These are phyloP conservation scores for Amniculicola lignicola DNA, from an alignment of 495 filamentous ascomycete genomes.

Conservation along the genomic window DNA sequence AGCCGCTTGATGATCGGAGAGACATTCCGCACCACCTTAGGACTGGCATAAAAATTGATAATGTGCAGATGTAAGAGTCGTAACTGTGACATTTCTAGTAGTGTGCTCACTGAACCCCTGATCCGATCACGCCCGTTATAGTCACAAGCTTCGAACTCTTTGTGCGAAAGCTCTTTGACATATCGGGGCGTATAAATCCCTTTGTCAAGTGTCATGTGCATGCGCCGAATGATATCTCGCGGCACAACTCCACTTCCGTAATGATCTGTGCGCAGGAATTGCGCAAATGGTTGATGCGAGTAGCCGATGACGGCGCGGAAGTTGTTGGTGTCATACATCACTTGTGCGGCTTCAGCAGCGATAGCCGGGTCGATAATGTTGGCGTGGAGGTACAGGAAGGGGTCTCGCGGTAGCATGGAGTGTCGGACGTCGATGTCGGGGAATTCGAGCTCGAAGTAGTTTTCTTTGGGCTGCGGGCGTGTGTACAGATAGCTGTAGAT, in stretches of 20 bases:
- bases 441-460: background rate
- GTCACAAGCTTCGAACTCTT: background rate
- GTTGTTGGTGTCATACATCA: constrained; percentile 9
- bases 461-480: background rate
- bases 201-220: background rate
- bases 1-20: background rate
- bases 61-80: background rate
- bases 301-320: background rate
- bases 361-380: constrained; percentile 9
- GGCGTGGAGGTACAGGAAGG: constrained; percentile 11
- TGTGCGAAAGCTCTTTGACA: background rate
- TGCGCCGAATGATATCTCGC: background rate
- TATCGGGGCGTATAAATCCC: background rate
- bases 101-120: background rate
- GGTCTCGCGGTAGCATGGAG: constrained; percentile 9
- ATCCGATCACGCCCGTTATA: background rate
- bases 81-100: background rate
- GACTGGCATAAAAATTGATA: background rate
- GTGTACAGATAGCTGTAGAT: constrained; percentile 16
- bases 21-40: background rate
- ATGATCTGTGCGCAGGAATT: constrained; percentile 12
- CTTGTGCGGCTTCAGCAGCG: constrained; percentile 15
- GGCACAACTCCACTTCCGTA: background rate
- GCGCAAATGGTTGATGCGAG: background rate
- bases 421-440: background rate